Percentiles rank a stretch among this genome's conserved stretches.
These are phyloP conservation scores for Orbilia blumenaviensis DNA, from an alignment of 2,329 filamentous ascomycete genomes.

Conservation along the genomic window DNA sequence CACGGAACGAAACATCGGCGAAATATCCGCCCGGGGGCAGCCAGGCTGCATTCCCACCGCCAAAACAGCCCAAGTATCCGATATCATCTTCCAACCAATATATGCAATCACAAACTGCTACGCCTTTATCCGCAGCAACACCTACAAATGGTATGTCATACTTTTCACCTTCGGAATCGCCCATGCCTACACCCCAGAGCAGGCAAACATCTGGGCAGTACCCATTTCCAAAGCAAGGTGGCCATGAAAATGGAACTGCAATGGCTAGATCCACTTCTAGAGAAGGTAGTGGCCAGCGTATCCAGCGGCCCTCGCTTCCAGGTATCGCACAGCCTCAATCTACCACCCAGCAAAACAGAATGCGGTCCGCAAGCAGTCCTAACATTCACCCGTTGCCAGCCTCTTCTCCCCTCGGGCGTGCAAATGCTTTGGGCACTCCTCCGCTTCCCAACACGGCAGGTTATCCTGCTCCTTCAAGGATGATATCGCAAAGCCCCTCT, in stretches of 20 bases:
- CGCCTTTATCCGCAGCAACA: conserved; percentile 58
- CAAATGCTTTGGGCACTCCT: conserved; percentile 62
- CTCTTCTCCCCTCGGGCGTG: conserved; percentile 68
- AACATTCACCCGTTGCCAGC: conserved; percentile 81
- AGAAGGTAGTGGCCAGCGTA: conserved; percentile 68
- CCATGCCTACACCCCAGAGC: conserved; percentile 71
- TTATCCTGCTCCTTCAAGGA: conserved; percentile 34
- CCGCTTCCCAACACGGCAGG: conserved; percentile 64
- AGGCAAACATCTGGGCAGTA: conserved; percentile 74
- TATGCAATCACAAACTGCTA: conserved; percentile 57
- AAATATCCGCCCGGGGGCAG: conserved; percentile 29
- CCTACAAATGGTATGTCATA: conserved; percentile 77
- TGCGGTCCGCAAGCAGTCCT: conserved; percentile 92
- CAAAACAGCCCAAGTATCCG: conserved; percentile 50
- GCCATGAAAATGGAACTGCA: conserved; percentile 68
- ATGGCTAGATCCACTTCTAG: conserved; percentile 82
- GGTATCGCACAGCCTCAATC: conserved; percentile 68
- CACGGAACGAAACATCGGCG: conserved; percentile 58
- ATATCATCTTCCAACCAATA: conserved; percentile 41
- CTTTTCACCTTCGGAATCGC: conserved; percentile 89
- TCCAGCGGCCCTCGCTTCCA: conserved; percentile 79
- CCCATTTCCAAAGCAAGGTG: conserved; percentile 69
- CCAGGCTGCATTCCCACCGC: conserved; percentile 27
- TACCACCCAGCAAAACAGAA: conserved; percentile 72
- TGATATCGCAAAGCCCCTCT: conserved; percentile 40